Evolutionary conservation across 1,284 basidiomycete genomes (phyloP), one percentile per base, ranked within the genome.

Genomic region (Cryptococcus hybrid): DNA sequence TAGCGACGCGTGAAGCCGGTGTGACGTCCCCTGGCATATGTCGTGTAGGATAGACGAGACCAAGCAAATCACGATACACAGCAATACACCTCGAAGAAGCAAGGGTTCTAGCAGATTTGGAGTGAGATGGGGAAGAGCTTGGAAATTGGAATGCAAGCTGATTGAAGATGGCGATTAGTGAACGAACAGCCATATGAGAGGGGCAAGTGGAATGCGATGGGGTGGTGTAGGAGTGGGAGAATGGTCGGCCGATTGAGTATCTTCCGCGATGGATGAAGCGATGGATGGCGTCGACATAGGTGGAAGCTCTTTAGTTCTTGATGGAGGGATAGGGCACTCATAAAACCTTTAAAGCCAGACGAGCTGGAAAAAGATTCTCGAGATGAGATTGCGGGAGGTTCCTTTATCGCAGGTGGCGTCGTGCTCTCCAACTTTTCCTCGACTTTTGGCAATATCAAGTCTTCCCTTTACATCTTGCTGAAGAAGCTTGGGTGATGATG

Each of bases 101-200:
- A 0, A 78, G 76, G 3, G 79, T 75, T 1, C 78, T 68, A 18
- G 64, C 56, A 50, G 66, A 61, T 60, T 71, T 65, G n/a, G 65
- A 53, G 12, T 59, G 62, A 39, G 68, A 71, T 40, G 65, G 63
- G 55, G 69, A 54, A 6, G 76, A 70, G 35, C 76, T 66, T 30
- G 74, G 75, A 9, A 76, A 72, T 1, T 74, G 69, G 58, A 81
- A 80, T 1, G 78, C 73, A n/a, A 81, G 66, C 1, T 74, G 67
- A 34, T 77, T 77, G 65, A 82, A 82, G 46, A 81, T 75, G 18
- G 78, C 71, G 54, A 82, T 80, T 35, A 82, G 71, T 1, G 80
- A 71, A 24, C 73, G 63, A 24, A 78, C 73, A 3, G 80, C 78
- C 4, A 66, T 58, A 6, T 77, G 57, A 2, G 78, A 75, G 56